Evolutionary conservation across 495 filamentous ascomycete genomes (phyloP), one percentile per base, ranked within the genome.

Genomic region (Penicillium psychrofluorescens): DNA sequence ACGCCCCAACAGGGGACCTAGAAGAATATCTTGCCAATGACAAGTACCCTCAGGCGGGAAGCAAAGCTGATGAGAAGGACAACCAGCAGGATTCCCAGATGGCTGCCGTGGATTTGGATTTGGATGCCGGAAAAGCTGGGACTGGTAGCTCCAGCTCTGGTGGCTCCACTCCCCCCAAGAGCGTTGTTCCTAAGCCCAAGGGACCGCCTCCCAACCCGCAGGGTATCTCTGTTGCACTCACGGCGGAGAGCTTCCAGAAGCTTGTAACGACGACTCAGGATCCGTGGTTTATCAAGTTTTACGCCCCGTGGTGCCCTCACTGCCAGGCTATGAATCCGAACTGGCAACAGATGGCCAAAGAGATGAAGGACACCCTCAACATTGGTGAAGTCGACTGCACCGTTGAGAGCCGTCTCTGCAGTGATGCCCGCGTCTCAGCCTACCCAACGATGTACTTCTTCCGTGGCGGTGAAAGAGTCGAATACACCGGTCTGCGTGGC

Each of bases 281-380:
- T 36, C 84, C 90, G 11, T 98, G 92, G 92, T 95, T 98, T 55
- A 81, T 98, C 66, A 97, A 98, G 60, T 97, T 98, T 62, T 97
- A 95, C 62, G 90, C 87, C 22, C 92, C 92, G 1, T 97, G 92
- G 92, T 98, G 92, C 61, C 78, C 79, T 45, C 92, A 98, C 63
- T 98, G 92, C 62, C 85, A 95, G 60, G 86, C 86, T 12, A 78
- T 98, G 73, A 86, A 85, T 14, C 87, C 94, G 8, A 87, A 80
- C 54, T 98, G 92, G 92, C 70, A 78, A 43, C 83, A 90, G 56
- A 83, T 98, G 66, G 86, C 83, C 8, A 88, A 87, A 55, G 86
- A 92, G 58, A 88, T 95, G 83, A 79, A 90, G 63, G 81, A 83
- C 16, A 77, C 75, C 32, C 79, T 98, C 40, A 95, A 95, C 55